A percentile compares a stretch with the other conserved stretches of the same genome.
Evolutionary conservation across 768 basidiomycete genomes (phyloP).

Genomic region (Hortiboletus flavorubellus): DNA sequence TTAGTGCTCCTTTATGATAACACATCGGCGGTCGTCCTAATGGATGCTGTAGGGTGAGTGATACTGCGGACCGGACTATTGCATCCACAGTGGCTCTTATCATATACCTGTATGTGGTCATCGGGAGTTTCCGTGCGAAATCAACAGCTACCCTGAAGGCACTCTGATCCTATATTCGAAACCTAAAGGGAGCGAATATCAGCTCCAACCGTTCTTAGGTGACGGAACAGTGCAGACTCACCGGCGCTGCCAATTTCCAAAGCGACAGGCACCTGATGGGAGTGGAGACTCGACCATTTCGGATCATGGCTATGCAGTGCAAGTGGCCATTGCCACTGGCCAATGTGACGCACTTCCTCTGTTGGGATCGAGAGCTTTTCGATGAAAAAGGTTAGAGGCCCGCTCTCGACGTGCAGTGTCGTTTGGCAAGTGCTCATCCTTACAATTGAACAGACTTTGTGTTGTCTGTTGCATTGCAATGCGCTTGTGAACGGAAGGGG

Average conservation of each 20-base stretch:
- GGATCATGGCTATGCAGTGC: conserved; percentile 12
- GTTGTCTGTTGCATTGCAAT: background rate
- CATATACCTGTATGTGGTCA: background rate
- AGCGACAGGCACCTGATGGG: background rate
- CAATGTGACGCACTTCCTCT: background rate
- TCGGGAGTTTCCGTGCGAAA: background rate
- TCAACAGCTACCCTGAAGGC: background rate
- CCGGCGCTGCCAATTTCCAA: background rate
- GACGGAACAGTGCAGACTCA: background rate
- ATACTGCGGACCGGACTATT: background rate
- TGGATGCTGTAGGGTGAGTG: background rate
- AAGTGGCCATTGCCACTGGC: background rate
- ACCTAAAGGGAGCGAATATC: background rate
- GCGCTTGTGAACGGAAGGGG: background rate
- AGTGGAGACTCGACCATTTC: background rate
- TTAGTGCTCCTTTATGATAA: background rate
- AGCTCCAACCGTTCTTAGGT: background rate
- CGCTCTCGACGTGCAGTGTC: background rate
- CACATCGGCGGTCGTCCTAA: background rate
- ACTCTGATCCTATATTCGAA: background rate
- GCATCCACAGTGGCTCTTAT: background rate
- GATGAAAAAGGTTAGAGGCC: conserved; percentile 8
- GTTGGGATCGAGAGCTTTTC: conserved; percentile 5
- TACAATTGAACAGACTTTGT: background rate
- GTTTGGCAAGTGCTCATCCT: background rate